These are phyloP conservation scores for Penicillium soppii DNA, from an alignment of 495 filamentous ascomycete genomes.

Conservation along the genomic window DNA sequence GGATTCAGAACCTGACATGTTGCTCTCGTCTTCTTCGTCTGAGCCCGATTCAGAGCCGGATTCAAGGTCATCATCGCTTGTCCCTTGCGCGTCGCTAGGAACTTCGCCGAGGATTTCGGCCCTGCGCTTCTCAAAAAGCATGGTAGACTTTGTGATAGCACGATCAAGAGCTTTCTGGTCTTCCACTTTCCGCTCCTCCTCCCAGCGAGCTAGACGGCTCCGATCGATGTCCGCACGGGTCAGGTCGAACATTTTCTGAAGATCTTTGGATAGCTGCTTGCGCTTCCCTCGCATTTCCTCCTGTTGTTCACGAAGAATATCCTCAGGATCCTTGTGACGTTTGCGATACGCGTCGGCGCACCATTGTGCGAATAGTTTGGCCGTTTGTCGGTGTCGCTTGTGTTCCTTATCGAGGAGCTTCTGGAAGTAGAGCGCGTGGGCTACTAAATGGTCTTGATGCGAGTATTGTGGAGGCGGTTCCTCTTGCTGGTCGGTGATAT, in stretches of 20 bases:
- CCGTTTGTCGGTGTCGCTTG: slow-evolving; percentile 59
- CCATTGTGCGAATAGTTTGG: slow-evolving; percentile 44
- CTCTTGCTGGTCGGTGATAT: slow-evolving; percentile 71
- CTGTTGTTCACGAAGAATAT: slow-evolving; percentile 47
- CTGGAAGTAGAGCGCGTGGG: slow-evolving; percentile 77
- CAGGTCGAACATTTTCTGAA: slow-evolving; percentile 77
- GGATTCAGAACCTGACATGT: slow-evolving; percentile 61
- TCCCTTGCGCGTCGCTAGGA: slow-evolving; percentile 39
- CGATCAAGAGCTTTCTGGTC: slow-evolving; percentile 81
- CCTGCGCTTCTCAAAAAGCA: slow-evolving; percentile 55
- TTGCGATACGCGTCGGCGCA: slow-evolving; percentile 48
- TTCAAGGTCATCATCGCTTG: slow-evolving; percentile 50
- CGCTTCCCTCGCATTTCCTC: slow-evolving; percentile 57
- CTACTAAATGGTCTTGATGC: slow-evolving; percentile 80
- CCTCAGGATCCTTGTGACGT: slow-evolving; percentile 45
- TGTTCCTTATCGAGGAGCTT: slow-evolving; percentile 75
- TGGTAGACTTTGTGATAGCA: slow-evolving; percentile 69
- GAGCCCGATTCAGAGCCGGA: slow-evolving; percentile 38
- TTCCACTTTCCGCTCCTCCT: slow-evolving; percentile 77
- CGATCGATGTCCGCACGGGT: slow-evolving; percentile 73
- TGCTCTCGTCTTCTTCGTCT: slow-evolving; percentile 59
- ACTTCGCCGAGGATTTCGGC: slow-evolving; percentile 50
- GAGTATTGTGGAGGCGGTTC: slow-evolving; percentile 75
- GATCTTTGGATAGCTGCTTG: slow-evolving; percentile 65
- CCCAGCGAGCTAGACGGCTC: slow-evolving; percentile 70